Percentiles rank a stretch among this genome's conserved stretches.
Conservation (phyloP, 257 asterid species). For the Perilla frutescens region DNA sequence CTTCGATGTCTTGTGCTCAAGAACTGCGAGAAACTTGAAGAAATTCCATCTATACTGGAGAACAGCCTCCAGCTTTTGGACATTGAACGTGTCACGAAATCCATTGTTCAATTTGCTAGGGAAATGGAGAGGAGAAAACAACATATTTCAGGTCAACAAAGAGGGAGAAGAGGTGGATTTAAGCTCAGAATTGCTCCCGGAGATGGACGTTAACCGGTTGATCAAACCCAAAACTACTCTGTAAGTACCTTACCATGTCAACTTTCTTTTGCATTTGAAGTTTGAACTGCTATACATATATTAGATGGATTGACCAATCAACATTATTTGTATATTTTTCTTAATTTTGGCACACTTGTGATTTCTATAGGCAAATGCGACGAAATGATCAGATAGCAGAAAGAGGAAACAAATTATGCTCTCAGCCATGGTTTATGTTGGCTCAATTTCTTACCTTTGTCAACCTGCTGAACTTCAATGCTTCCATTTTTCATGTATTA, state of each 20-base stretch:
- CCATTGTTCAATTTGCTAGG: constrained; percentile 13
- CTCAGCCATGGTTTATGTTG: too few relatives aligned
- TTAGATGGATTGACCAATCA: too few relatives aligned
- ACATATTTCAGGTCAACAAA: constrained; percentile 1
- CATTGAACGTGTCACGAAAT: constrained; percentile 23
- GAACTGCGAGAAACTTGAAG: constrained; percentile 38
- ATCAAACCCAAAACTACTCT: neutral
- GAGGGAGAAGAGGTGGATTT: constrained; percentile 1
- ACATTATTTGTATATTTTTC: too few relatives aligned
- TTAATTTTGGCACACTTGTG: too few relatives aligned
- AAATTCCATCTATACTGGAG: constrained; percentile 33
- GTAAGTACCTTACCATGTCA: neutral
- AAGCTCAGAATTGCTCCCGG: constrained; percentile 30
- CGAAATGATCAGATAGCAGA: too few relatives aligned
- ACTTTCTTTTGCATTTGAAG: neutral
- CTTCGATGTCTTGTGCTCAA: constrained; percentile 37
- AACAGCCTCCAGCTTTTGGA: constrained; percentile 40
- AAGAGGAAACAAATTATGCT: too few relatives aligned
- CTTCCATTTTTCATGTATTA: too few relatives aligned
- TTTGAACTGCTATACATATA: too few relatives aligned
- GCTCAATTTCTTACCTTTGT: too few relatives aligned
- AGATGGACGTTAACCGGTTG: neutral
- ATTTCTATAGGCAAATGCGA: too few relatives aligned
- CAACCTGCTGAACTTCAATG: too few relatives aligned
- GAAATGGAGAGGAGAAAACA: neutral